A percentile compares a stretch with the other conserved stretches of the same genome.
Evolutionary conservation across 495 filamentous ascomycete genomes (phyloP).

Genomic region (Penicillium coffeae): DNA sequence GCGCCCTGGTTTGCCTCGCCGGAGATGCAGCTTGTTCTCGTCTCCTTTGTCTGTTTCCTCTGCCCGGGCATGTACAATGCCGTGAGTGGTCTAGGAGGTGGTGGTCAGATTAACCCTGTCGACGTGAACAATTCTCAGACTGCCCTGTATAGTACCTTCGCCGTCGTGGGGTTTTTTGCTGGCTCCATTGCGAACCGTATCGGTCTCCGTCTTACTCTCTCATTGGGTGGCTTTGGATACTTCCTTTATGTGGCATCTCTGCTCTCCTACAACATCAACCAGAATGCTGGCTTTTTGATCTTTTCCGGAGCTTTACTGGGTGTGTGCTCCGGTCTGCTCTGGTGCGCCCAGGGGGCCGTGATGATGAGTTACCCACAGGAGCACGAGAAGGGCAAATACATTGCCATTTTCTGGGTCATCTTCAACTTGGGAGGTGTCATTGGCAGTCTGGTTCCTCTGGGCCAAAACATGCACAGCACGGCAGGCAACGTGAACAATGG

Average conservation of each 20-base stretch:
- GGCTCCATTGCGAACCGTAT: constrained; percentile 74
- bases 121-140: constrained; percentile 68
- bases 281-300: constrained; percentile 55
- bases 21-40: constrained; percentile 66
- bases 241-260: constrained; percentile 76
- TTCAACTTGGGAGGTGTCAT: constrained; percentile 94
- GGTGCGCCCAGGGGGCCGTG: constrained; percentile 89
- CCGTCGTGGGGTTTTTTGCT: constrained; percentile 82
- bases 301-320: constrained; percentile 58
- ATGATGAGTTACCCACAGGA: constrained; percentile 94
- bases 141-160: constrained; percentile 78
- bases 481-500: constrained; percentile 67
- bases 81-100: constrained; percentile 69
- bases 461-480: constrained; percentile 67
- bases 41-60: constrained; percentile 83
- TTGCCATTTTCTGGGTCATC: constrained; percentile 90
- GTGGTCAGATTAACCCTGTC: constrained; percentile 55
- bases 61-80: constrained; percentile 89
- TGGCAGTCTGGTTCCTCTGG: constrained; percentile 79
- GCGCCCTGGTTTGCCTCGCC: constrained; percentile 74
- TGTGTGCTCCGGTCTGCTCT: constrained; percentile 80
- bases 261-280: constrained; percentile 76
- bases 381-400: constrained; percentile 78
- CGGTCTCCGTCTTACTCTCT: constrained; percentile 68
- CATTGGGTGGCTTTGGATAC: constrained; percentile 83